phyloP scores from a whole-genome alignment of 352 stramenopile genomes.

The Globisporangium nagaii region DNA sequence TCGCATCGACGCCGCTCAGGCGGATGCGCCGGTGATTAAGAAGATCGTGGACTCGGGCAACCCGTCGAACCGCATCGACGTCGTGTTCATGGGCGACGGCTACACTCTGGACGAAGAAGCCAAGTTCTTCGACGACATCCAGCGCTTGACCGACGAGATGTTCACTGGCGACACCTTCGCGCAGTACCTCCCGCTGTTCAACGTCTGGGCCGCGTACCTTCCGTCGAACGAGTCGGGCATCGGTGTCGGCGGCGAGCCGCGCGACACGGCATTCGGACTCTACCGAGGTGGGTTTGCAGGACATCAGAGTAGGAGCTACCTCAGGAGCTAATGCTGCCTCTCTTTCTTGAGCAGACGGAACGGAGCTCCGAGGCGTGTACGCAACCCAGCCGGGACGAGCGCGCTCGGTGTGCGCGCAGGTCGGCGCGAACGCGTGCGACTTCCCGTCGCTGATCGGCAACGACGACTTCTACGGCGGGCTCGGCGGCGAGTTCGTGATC shows the following conservation, averaged over 20 bases:
- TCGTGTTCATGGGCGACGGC: constrained; percentile 42
- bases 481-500: constrained; percentile 38
- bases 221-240: constrained; percentile 21
- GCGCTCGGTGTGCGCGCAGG: constrained; percentile 5
- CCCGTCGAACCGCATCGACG: constrained; percentile 29
- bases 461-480: constrained; percentile 29
- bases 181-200: constrained; percentile 25
- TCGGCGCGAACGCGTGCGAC: constrained; percentile 15
- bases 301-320: too few species aligned
- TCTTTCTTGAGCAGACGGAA: too few species aligned
- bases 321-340: too few species aligned
- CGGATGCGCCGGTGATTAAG: neutral
- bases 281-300: constrained; percentile 19
- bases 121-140: constrained; percentile 30
- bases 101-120: constrained; percentile 23
- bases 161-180: constrained; percentile 24
- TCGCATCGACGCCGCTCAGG: neutral
- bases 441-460: constrained; percentile 34
- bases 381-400: constrained; percentile 5
- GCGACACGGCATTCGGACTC: constrained; percentile 19
- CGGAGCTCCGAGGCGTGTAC: constrained; percentile 18
- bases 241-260: constrained; percentile 9
- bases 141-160: constrained; percentile 31
- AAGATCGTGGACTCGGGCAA: constrained; percentile 36
- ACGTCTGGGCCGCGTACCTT: constrained; percentile 20